Percentiles rank a stretch among this genome's conserved stretches.
Evolutionary conservation across 352 stramenopile genomes (phyloP).

Genomic region (Globisporangium mamillatum): DNA sequence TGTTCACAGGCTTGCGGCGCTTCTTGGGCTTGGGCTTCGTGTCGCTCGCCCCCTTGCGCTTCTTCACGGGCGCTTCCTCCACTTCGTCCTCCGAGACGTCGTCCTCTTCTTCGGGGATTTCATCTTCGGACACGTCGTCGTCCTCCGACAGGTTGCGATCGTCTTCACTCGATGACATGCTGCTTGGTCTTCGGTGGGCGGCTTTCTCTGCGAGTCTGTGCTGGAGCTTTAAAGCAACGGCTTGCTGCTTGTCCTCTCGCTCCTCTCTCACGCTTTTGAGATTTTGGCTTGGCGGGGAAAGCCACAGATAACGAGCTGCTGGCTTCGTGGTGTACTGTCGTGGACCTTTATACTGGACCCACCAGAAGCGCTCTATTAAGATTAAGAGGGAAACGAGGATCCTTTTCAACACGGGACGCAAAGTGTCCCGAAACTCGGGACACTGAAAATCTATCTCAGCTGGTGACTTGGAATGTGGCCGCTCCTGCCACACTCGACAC

Average conservation of each 20-base stretch:
- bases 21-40: slow-evolving; percentile 83
- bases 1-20: slow-evolving; percentile 79
- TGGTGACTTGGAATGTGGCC: not conserved
- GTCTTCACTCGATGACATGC: slow-evolving; percentile 88
- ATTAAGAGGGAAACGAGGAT: not conserved
- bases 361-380: not conserved
- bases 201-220: not conserved
- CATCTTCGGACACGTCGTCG: slow-evolving; percentile 51
- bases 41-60: slow-evolving; percentile 57
- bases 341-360: not conserved
- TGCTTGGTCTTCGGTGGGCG: not conserved
- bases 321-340: not conserved
- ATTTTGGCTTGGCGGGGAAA: not conserved
- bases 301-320: not conserved
- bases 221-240: not conserved
- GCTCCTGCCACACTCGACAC: not conserved
- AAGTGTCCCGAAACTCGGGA: not conserved
- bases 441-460: not conserved
- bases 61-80: slow-evolving; percentile 59
- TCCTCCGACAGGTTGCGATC: slow-evolving; percentile 72
- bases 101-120: slow-evolving; percentile 73
- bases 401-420: not conserved
- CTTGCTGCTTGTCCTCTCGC: slow-evolving; percentile 3
- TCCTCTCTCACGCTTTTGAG: not conserved
- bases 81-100: slow-evolving; percentile 36